A percentile compares a stretch with the other conserved stretches of the same genome.
Evolutionary conservation across 164 flowering plant genomes (phyloP).

Genomic region (Annona cherimola): DNA sequence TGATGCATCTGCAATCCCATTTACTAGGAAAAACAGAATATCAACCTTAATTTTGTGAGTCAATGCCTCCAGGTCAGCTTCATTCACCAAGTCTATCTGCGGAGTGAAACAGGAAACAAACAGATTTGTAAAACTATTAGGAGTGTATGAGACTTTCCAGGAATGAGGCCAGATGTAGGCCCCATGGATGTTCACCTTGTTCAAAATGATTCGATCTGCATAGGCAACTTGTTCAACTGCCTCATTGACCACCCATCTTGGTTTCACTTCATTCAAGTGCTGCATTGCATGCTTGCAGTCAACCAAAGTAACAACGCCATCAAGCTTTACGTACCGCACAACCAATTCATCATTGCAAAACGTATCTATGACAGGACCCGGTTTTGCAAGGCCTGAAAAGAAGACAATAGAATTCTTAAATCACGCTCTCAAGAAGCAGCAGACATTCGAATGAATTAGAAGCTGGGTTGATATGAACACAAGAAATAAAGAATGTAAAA

Average conservation of each 20-base stretch:
- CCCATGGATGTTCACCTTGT: conserved; percentile 48
- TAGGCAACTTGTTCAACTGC: conserved; percentile 97
- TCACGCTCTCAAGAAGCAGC: neutral
- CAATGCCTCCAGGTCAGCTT: conserved; percentile 51
- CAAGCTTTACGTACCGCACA: conserved; percentile 76
- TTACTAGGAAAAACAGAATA: neutral
- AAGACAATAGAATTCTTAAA: neutral
- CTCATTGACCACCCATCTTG: conserved; percentile 96
- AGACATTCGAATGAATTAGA: neutral
- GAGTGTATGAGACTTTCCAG: too few relatives aligned
- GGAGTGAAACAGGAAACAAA: neutral
- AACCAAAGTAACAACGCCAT: conserved; percentile 95
- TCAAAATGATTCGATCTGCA: conserved; percentile 91
- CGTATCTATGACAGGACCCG: conserved; percentile 96
- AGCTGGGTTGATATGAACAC: neutral
- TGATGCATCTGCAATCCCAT: neutral
- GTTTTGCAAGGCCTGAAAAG: conserved; percentile 91
- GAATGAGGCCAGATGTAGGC: neutral
- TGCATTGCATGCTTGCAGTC: conserved; percentile 90
- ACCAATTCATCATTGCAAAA: conserved; percentile 82
- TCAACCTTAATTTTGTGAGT: conserved; percentile 67
- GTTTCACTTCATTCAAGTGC: conserved; percentile 84
- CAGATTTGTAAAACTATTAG: neutral
- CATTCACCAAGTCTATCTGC: conserved; percentile 83
- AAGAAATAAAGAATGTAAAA: neutral